Evolutionary conservation across 1,139 yeast genomes (phyloP).

Genomic region (Taphrina pruni): DNA sequence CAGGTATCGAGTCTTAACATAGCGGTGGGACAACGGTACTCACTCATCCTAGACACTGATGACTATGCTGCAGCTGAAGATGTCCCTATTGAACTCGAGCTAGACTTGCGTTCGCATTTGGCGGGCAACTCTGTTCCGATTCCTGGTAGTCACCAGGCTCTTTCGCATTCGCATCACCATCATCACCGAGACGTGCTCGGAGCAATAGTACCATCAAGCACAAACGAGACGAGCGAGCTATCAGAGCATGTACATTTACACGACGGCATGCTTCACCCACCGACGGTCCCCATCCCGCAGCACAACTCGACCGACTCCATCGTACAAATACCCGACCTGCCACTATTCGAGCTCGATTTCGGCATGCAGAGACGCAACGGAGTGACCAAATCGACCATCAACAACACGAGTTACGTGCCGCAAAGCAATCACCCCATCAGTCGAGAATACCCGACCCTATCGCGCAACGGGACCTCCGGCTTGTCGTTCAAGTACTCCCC

Average conservation of each 20-base stretch:
- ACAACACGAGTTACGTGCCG: constrained; percentile 4
- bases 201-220: not conserved
- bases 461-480: constrained; percentile 21
- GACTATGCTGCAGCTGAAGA: constrained; percentile 48
- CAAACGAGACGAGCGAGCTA: not conserved
- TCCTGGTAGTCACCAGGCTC: not conserved
- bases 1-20: constrained; percentile 62
- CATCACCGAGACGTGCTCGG: not conserved
- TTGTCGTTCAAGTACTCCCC: constrained; percentile 45
- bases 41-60: constrained; percentile 68
- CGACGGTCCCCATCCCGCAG: constrained; percentile 31
- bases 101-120: constrained; percentile 46
- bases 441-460: not conserved
- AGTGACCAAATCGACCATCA: constrained; percentile 9
- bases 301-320: not conserved
- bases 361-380: constrained; percentile 12
- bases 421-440: constrained; percentile 11
- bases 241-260: constrained; percentile 35
- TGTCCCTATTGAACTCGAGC: constrained; percentile 47
- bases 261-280: constrained; percentile 46
- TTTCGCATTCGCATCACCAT: constrained; percentile 5
- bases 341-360: constrained; percentile 5
- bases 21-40: constrained; percentile 69
- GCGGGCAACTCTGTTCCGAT: not conserved
- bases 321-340: not conserved